phyloP scores from a whole-genome alignment of 768 basidiomycete species.

The Calocybe gangraenosa region DNA sequence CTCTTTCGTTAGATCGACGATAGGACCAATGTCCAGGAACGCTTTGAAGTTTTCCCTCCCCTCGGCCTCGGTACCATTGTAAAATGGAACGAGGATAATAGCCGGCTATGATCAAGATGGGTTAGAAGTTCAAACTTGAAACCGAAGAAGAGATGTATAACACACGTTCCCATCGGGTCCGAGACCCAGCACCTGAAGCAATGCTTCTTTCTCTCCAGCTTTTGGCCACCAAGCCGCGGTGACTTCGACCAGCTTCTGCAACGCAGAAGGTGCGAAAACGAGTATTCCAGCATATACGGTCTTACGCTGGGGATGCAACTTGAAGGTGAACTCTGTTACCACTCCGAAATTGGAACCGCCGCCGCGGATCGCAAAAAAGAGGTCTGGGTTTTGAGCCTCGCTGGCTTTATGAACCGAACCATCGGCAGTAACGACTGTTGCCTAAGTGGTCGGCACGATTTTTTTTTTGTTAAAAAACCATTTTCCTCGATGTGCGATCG shows the following conservation, averaged over 20 bases:
- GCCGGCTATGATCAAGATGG: conserved; percentile 29
- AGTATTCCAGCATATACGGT: conserved; percentile 42
- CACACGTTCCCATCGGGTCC: conserved; percentile 36
- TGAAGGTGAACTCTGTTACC: conserved; percentile 46
- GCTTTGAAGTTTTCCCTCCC: conserved; percentile 39
- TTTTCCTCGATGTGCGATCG: too few species aligned
- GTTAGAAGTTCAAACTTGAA: too few species aligned
- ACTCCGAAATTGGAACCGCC: conserved; percentile 54
- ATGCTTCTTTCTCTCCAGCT: conserved; percentile 32
- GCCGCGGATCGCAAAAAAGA: conserved; percentile 52
- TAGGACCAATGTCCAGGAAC: conserved; percentile 44
- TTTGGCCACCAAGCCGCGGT: conserved; percentile 34
- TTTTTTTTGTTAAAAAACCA: background rate
- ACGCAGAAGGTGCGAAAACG: conserved; percentile 27
- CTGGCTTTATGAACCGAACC: conserved; percentile 18
- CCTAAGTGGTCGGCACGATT: conserved; percentile 11
- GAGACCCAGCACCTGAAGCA: conserved; percentile 29
- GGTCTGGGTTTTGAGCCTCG: conserved; percentile 33
- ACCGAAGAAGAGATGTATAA: too few species aligned
- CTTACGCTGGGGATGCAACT: conserved; percentile 43
- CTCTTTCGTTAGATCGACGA: conserved; percentile 37
- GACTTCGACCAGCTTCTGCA: conserved; percentile 27
- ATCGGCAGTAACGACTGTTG: conserved; percentile 17
- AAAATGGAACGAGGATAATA: conserved; percentile 35
- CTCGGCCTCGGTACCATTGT: conserved; percentile 48